A percentile compares a stretch with the other conserved stretches of the same genome.
These are phyloP conservation scores for Talaromyces islandicus DNA, from an alignment of 2,329 filamentous ascomycete species.

Conservation along the genomic window DNA sequence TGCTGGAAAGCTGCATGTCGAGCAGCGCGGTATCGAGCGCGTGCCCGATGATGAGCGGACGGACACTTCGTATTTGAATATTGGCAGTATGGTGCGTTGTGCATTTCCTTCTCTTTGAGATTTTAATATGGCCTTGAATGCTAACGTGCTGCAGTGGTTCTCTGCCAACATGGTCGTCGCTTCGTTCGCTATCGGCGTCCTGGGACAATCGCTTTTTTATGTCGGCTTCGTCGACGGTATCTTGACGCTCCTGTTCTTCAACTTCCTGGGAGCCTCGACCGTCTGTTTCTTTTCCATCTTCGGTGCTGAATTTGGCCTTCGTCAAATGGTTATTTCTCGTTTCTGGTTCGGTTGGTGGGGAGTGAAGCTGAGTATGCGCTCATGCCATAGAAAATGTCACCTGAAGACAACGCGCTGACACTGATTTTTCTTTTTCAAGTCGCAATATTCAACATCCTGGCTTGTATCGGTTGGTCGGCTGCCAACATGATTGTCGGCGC, in stretches of 20 bases:
- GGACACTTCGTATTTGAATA: slow-evolving; percentile 59
- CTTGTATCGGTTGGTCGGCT: slow-evolving; percentile 68
- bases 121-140: background rate
- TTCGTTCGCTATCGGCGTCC: slow-evolving; percentile 68
- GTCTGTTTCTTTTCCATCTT: slow-evolving; percentile 75
- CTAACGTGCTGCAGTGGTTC: slow-evolving; percentile 53
- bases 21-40: slow-evolving; percentile 70
- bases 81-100: slow-evolving; percentile 62
- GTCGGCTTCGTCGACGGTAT: slow-evolving; percentile 70
- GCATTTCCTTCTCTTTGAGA: slow-evolving; percentile 3
- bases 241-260: slow-evolving; percentile 64
- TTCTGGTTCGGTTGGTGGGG: slow-evolving; percentile 70
- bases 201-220: slow-evolving; percentile 61
- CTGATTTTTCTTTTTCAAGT: slow-evolving; percentile 34
- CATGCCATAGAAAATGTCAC: background rate
- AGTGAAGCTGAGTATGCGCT: slow-evolving; percentile 58
- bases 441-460: slow-evolving; percentile 64
- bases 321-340: slow-evolving; percentile 74
- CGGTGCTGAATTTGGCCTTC: slow-evolving; percentile 65
- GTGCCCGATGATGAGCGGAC: slow-evolving; percentile 65
- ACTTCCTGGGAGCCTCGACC: slow-evolving; percentile 60
- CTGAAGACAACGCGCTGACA: background rate
- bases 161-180: slow-evolving; percentile 74
- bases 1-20: slow-evolving; percentile 60
- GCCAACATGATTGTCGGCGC: slow-evolving; percentile 77